Base-by-base conservation (phyloP, 2,329 filamentous ascomycete species). In the Penicillium sp. region DNA sequence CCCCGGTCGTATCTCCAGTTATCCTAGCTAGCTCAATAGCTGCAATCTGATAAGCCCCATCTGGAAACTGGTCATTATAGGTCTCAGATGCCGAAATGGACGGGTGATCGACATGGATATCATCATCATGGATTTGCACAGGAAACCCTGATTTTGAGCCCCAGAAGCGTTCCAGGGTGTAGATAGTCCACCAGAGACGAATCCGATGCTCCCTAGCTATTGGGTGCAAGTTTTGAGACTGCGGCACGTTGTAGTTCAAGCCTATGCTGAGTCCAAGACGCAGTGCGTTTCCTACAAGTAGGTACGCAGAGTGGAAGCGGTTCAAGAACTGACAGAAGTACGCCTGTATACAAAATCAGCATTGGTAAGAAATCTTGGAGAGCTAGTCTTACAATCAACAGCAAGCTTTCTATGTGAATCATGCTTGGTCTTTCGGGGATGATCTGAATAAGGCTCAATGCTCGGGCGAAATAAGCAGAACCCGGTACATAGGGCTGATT, bases 91-190 rank as follows among this genome's bases (percentile, higher is more conserved):
- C 48, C 0, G 62, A 50, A n/a, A 58, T 54, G 1, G 68, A 68
- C 1, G 71, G 71, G 43, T 70, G 51, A 14, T 72, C 67, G 13
- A 70, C 66, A 38, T 70, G 61, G 7, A 74, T 78, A 24, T 79
- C 78, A 8, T 76, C 69, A 32, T 81, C 77, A 5, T 70, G 68
- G 3, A 81, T 73, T n/a, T 76, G 74, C 0, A 75, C 66, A 0
- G 79, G 77, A 42, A 78, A 75, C 0, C 78, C 77, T 0, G 77
- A 64, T 44, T 79, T 77, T 0, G 75, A 75, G 1, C 75, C 74
- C 64, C 71, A 78, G 62, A 80, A 73, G 1, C 78, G 70, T 40
- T 71, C 68, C 22, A 66, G 65, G 7, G 68, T 59, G 38, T 70
- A 72, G 1, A 70, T 64, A 7, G 64, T 57, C 69, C 69, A 71